Conservation (phyloP, 2,329 filamentous ascomycete species). For the Penicillium fuscoglaucum region DNA sequence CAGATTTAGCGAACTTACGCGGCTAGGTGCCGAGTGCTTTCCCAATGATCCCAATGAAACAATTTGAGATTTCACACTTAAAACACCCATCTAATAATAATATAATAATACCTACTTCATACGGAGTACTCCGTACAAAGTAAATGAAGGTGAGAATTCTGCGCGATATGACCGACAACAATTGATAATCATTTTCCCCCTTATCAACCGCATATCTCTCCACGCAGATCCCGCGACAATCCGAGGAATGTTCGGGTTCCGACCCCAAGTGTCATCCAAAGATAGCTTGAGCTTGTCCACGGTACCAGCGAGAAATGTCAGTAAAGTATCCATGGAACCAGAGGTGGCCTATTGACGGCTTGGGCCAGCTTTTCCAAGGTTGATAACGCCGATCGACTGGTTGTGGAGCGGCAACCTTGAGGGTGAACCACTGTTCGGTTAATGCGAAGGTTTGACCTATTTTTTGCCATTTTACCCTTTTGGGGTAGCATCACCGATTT, state of each 20-base stretch:
- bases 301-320: neutral
- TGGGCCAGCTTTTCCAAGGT: neutral
- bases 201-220: conserved; percentile 6
- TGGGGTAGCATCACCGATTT: neutral
- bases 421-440: neutral
- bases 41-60: too few relatives aligned
- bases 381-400: neutral
- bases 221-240: conserved; percentile 1
- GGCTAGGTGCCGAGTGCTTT: neutral
- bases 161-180: conserved; percentile 7
- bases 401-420: neutral
- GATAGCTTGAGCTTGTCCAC: neutral
- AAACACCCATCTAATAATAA: neutral
- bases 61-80: neutral
- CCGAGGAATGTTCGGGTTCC: neutral
- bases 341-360: neutral
- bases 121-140: too few relatives aligned
- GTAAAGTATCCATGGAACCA: too few relatives aligned
- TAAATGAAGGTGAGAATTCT: neutral
- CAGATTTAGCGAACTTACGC: neutral
- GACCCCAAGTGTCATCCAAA: neutral
- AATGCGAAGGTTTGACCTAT: neutral
- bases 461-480: neutral
- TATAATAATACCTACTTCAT: neutral
- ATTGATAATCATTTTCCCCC: conserved; percentile 12